Percentiles rank a stretch among this genome's conserved stretches.
These are phyloP conservation scores for Thymus mandschuricus DNA, from an alignment of 257 asterid species.

Conservation along the genomic window DNA sequence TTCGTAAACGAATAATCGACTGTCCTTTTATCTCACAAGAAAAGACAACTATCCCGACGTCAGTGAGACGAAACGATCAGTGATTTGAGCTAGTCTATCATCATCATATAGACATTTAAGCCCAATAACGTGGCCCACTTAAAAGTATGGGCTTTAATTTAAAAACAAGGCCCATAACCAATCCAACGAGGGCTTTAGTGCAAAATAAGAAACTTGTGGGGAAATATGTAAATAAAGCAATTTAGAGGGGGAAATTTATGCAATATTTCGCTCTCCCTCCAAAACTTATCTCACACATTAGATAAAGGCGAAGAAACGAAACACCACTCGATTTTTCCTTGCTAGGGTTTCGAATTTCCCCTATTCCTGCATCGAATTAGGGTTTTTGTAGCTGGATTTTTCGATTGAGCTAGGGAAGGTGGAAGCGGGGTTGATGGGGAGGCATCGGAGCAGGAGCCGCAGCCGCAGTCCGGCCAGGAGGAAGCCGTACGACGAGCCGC, in stretches of 20 bases:
- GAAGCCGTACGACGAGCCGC: slow-evolving; percentile 80
- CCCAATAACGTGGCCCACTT: no score
- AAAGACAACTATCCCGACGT: no score
- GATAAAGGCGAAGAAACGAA: slow-evolving; percentile 7
- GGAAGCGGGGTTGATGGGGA: slow-evolving; percentile 55
- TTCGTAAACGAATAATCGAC: no score
- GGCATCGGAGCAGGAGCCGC: slow-evolving; percentile 70
- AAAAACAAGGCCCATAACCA: no score
- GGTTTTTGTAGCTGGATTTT: neutral
- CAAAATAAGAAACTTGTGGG: neutral
- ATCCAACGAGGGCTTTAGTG: neutral
- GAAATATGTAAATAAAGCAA: neutral
- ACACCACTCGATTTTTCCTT: slow-evolving; percentile 6
- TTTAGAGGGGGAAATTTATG: neutral
- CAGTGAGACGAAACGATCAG: no score
- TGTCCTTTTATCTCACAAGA: no score
- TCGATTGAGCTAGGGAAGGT: neutral
- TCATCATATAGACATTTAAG: no score
- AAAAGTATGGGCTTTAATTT: no score
- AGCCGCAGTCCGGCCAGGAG: slow-evolving; percentile 69
- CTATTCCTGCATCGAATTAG: slow-evolving; percentile 3
- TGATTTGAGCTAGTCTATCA: no score
- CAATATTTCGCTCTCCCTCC: slow-evolving; percentile 29
- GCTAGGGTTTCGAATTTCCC: slow-evolving; percentile 30
- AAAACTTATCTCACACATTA: slow-evolving; percentile 15